Percentiles rank a stretch among this genome's conserved stretches.
Evolutionary conservation across 176 grass and related monocot genomes (phyloP).

Genomic region (Microstegium vimineum): DNA sequence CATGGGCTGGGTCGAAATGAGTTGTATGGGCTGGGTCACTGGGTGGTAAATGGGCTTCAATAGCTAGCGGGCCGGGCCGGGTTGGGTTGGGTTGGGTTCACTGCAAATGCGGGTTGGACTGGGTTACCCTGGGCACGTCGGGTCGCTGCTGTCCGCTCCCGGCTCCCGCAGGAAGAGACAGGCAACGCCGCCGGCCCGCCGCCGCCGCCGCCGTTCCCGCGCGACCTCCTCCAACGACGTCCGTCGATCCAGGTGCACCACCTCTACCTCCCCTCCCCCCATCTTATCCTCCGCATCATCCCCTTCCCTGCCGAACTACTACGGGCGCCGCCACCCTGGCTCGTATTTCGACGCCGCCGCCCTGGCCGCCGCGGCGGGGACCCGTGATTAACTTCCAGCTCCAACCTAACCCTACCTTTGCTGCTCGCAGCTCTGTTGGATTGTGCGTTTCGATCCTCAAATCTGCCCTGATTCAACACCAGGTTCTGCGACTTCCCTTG

Average conservation of each 20-base stretch:
- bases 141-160: background rate
- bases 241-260: background rate
- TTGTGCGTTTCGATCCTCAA: background rate
- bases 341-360: too few species aligned
- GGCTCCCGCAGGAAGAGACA: background rate
- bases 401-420: slow-evolving; percentile 21
- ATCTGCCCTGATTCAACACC: too few species aligned
- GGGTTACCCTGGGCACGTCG: background rate
- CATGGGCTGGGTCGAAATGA: background rate
- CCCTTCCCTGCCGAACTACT: slow-evolving; percentile 35
- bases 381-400: slow-evolving; percentile 27
- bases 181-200: background rate
- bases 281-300: background rate
- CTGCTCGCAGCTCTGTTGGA: background rate
- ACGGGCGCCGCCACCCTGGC: background rate
- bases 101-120: background rate
- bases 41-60: background rate
- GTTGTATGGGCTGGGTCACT: background rate
- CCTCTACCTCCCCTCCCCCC: background rate
- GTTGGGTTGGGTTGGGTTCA: background rate
- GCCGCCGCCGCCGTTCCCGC: background rate
- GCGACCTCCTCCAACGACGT: background rate
- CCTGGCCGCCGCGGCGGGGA: background rate
- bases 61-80: background rate
- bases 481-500: background rate